phyloP scores from a whole-genome alignment of 2,329 filamentous ascomycete genomes.

The Colletotrichum orchidophilum region DNA sequence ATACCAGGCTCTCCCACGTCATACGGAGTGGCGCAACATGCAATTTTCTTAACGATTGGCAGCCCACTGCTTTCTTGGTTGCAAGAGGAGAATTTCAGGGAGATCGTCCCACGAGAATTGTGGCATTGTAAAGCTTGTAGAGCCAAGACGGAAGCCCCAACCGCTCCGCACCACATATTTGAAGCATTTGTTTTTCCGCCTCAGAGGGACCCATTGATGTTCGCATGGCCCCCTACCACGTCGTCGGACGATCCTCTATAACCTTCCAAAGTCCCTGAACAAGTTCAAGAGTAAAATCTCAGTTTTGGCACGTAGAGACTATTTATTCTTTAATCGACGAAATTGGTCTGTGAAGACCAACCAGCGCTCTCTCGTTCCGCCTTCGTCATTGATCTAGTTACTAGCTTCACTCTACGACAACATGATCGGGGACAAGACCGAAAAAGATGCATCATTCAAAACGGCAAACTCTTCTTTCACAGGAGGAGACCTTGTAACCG shows the following conservation, averaged over 20 bases:
- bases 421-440: neutral
- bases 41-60: neutral
- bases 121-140: neutral
- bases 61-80: rapidly evolving
- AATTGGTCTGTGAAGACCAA: too few species aligned
- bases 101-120: neutral
- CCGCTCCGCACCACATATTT: neutral
- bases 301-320: too few species aligned
- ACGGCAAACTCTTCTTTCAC: neutral
- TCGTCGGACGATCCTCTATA: neutral
- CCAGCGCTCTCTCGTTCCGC: too few species aligned
- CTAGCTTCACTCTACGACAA: neutral
- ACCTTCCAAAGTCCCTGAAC: neutral
- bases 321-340: neutral
- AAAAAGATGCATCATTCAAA: too few species aligned
- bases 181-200: neutral
- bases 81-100: too few species aligned
- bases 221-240: neutral
- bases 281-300: neutral
- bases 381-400: too few species aligned
- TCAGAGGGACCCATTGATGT: neutral
- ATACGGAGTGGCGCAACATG: neutral
- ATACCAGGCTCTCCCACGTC: neutral
- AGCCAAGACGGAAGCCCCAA: neutral
- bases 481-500: neutral